Base-by-base conservation (phyloP, 2,329 filamentous ascomycete genomes). In the Leptographium flavum region DNA sequence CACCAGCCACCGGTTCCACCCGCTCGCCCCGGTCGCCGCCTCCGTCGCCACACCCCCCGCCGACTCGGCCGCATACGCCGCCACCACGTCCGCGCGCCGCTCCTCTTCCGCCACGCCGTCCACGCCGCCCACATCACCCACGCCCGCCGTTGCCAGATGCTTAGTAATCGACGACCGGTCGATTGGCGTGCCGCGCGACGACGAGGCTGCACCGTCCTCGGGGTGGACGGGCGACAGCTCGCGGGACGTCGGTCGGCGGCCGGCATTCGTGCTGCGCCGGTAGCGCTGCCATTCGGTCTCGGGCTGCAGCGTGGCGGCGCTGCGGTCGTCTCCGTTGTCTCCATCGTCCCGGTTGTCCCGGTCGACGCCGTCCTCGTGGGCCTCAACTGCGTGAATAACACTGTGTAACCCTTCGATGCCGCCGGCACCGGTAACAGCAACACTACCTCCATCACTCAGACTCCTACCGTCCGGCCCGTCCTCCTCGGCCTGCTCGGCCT, bases 1-100 rank as follows among this genome's bases (percentile, higher is more conserved):
- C 13, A 94, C 74, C 4, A 98, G 75, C 90, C 92, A 98, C 43
- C 87, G 76, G 56, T 88, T 94, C 88, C 92, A 96, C 70, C 3
- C 43, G 15, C 19, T 36, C 27, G 28, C 61, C 21, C 32, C 33
- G 52, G 44, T 56, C 51, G 39, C 38, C 51, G 57, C 49, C 52
- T 27, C 33, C n/a, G 39, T 19, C 33, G 25, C 14, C 14, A 19
- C 25, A n/a, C n/a, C n/a, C n/a, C n/a, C n/a, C 11, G 38, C 10
- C 13, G 35, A 19, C 22, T 13, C 21, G 15, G 15, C 50, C 50
- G 58, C 30, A 5, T 17, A 33, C 6, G 30, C 15, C 21, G 13
- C 9, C 17, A 13, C 2, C 17, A 10, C 33, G 7, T 11, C 19
- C 17, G 4, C 17, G 2, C 6, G 33, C 17, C 10, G 33, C 19